These are phyloP conservation scores for Colletotrichum sp. DNA, from an alignment of 2,329 filamentous ascomycete genomes.

Conservation along the genomic window DNA sequence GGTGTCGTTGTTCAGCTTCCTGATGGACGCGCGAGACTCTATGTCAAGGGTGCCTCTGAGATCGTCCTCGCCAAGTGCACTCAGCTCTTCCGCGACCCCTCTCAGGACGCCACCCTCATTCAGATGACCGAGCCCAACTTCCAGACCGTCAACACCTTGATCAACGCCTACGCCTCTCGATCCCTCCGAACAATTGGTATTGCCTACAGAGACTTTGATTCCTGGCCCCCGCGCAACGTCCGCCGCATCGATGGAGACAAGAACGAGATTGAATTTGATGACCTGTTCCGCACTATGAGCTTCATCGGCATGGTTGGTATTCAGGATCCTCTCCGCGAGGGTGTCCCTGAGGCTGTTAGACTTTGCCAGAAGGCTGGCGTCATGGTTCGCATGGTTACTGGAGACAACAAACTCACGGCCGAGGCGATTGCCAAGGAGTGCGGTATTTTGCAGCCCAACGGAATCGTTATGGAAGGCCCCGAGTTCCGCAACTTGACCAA, in stretches of 20 bases:
- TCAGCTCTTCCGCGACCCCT: conserved; percentile 54
- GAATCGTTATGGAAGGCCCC: conserved; percentile 79
- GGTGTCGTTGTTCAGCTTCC: conserved; percentile 60
- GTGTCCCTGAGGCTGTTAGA: conserved; percentile 75
- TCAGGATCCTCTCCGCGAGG: conserved; percentile 78
- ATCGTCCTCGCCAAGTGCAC: conserved; percentile 65
- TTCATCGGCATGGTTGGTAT: conserved; percentile 78
- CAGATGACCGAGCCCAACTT: conserved; percentile 58
- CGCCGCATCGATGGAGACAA: conserved; percentile 59
- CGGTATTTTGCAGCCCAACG: conserved; percentile 72
- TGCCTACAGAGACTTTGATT: conserved; percentile 81
- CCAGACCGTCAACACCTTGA: conserved; percentile 66
- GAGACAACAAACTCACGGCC: conserved; percentile 81
- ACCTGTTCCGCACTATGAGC: conserved; percentile 70
- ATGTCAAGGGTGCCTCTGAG: conserved; percentile 70
- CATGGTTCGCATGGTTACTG: conserved; percentile 84
- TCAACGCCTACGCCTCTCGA: conserved; percentile 77
- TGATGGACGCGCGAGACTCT: conserved; percentile 58
- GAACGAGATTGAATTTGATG: conserved; percentile 68
- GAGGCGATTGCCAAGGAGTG: conserved; percentile 81
- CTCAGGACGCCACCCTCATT: conserved; percentile 44
- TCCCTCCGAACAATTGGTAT: conserved; percentile 87
- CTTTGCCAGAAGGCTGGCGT: conserved; percentile 79
- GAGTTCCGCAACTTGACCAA: conserved; percentile 76
- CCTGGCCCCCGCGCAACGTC: conserved; percentile 77